Percentiles rank a stretch among this genome's conserved stretches.
These are phyloP conservation scores for Mychonastes homosphaera DNA, from an alignment of 139 green algal genomes.

Conservation along the genomic window DNA sequence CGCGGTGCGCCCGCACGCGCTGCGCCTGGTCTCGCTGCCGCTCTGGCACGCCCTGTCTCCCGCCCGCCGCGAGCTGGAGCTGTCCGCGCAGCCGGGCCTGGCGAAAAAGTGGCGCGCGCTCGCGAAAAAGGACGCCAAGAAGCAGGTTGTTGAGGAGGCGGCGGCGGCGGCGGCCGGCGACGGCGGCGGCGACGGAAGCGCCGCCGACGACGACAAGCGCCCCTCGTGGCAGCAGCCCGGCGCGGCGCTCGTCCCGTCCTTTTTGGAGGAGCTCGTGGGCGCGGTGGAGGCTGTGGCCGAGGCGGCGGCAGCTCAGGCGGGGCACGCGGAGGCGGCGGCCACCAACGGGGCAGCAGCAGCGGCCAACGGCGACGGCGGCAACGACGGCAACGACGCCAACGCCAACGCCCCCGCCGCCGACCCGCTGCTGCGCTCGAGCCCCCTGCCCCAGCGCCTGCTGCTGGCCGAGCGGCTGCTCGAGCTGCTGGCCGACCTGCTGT, in stretches of 20 bases:
- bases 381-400: background rate
- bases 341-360: constrained; percentile 2
- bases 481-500: constrained; percentile 84
- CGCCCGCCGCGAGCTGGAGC: constrained; percentile 72
- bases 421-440: background rate
- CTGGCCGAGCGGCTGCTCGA: constrained; percentile 80
- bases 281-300: constrained; percentile 18
- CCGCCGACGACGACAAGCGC: background rate
- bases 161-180: background rate
- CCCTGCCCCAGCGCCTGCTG: background rate
- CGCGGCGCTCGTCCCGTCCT: constrained; percentile 52
- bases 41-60: constrained; percentile 75
- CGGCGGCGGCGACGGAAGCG: constrained; percentile 1
- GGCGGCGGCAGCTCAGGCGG: background rate
- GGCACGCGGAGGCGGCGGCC: constrained; percentile 6
- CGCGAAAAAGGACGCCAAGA: constrained; percentile 70
- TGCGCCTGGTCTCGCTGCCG: constrained; percentile 73
- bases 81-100: constrained; percentile 57
- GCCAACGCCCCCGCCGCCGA: background rate
- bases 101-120: constrained; percentile 77
- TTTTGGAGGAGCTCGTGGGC: constrained; percentile 64
- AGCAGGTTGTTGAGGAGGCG: background rate
- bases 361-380: background rate
- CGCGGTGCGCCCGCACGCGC: constrained; percentile 16
- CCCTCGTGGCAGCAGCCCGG: constrained; percentile 5